Conservation (phyloP, 2,329 filamentous ascomycete genomes). For the Claviceps sorghi region DNA sequence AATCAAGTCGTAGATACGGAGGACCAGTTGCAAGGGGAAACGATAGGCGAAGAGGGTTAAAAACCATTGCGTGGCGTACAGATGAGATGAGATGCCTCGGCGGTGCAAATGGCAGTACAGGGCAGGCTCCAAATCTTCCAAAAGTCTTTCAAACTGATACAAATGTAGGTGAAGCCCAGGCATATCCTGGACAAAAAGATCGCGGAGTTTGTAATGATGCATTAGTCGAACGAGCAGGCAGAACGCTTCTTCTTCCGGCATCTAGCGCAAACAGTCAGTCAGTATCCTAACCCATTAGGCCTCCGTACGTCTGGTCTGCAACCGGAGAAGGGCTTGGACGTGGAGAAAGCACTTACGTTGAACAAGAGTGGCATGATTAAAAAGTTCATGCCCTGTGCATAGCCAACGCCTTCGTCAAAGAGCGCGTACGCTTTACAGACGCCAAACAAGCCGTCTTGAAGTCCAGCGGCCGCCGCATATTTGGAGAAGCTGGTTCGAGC, state of each 20-base stretch:
- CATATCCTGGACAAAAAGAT: constrained; percentile 93
- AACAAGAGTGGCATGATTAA: constrained; percentile 92
- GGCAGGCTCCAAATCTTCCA: constrained; percentile 88
- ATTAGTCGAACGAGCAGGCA: constrained; percentile 84
- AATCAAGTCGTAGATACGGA: constrained; percentile 92
- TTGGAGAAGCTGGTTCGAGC: constrained; percentile 93
- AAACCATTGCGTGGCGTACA: constrained; percentile 99
- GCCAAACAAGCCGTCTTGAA: constrained; percentile 87
- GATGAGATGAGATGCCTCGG: constrained; percentile 71
- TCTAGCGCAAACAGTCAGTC: constrained; percentile 32
- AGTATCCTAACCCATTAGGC: neutral
- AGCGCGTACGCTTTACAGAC: constrained; percentile 96
- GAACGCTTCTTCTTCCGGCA: constrained; percentile 96
- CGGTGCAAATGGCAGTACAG: constrained; percentile 88
- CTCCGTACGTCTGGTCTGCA: neutral
- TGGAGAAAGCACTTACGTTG: constrained; percentile 45
- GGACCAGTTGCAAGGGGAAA: constrained; percentile 87
- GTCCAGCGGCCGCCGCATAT: constrained; percentile 76
- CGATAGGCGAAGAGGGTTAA: constrained; percentile 96
- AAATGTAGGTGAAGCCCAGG: constrained; percentile 83
- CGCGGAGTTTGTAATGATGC: constrained; percentile 88
- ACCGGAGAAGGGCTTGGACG: neutral
- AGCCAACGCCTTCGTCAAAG: constrained; percentile 87
- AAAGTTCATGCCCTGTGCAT: constrained; percentile 98
- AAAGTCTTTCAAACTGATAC: constrained; percentile 84